phyloP scores from a whole-genome alignment of 371 early-diverging fungal species.

The Mortierella sp. region DNA sequence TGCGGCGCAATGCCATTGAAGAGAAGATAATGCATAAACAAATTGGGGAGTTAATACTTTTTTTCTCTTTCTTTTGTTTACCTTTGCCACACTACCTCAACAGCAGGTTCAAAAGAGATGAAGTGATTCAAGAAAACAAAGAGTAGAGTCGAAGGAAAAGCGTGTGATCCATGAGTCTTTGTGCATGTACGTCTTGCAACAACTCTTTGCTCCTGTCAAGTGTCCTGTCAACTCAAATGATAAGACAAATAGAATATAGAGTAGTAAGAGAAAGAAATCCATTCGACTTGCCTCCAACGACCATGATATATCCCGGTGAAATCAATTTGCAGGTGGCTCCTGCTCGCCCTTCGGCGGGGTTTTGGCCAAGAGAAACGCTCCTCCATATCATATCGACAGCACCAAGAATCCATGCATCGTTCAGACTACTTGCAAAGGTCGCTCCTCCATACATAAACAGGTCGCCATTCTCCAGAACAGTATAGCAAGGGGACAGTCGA shows the following conservation, averaged over 20 bases:
- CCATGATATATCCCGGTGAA: conserved; percentile 16
- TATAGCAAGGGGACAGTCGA: conserved; percentile 32
- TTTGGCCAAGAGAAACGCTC: not conserved
- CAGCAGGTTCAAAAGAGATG: not conserved
- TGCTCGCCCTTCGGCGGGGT: conserved; percentile 9
- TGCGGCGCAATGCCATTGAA: not conserved
- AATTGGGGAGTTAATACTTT: not conserved
- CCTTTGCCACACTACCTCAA: too few relatives aligned
- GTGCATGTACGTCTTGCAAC: too few relatives aligned
- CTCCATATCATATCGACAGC: not conserved
- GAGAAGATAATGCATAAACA: not conserved
- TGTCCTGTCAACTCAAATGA: not conserved
- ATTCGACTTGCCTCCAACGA: conserved; percentile 32
- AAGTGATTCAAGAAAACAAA: not conserved
- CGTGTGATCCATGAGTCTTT: too few relatives aligned
- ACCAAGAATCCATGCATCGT: conserved; percentile 25
- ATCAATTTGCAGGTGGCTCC: conserved; percentile 22
- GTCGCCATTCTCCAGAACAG: conserved; percentile 25
- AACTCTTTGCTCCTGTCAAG: too few relatives aligned
- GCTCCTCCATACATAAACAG: conserved; percentile 53
- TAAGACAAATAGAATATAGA: not conserved
- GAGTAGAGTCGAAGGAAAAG: too few relatives aligned
- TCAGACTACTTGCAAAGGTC: not conserved
- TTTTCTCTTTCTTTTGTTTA: not conserved
- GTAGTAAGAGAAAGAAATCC: not conserved